Percentiles rank a stretch among this genome's conserved stretches.
These are phyloP conservation scores for Zizania latifolia DNA, from an alignment of 176 grass and related monocot species.

Conservation along the genomic window DNA sequence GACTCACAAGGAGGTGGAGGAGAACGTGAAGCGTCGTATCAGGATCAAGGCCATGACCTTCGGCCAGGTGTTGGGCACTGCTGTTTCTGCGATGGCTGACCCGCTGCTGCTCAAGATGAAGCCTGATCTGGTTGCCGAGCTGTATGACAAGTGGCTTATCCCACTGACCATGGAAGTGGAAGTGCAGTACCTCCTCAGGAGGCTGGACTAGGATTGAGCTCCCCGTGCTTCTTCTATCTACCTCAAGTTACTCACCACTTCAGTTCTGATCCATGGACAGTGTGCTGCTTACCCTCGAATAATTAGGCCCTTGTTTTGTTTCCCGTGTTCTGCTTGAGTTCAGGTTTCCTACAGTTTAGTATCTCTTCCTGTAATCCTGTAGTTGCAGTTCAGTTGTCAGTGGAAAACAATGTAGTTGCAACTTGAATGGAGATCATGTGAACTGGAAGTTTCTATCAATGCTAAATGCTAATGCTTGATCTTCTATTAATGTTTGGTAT, in stretches of 20 bases:
- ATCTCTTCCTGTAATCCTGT: too few relatives aligned
- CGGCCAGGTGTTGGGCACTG: constrained; percentile 33
- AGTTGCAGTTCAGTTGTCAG: too few relatives aligned
- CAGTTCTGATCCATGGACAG: neutral
- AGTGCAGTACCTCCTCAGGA: constrained; percentile 44
- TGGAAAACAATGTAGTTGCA: too few relatives aligned
- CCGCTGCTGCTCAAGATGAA: constrained; percentile 39
- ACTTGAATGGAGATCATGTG: too few relatives aligned
- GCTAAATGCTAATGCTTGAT: too few relatives aligned
- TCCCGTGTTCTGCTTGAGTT: too few relatives aligned
- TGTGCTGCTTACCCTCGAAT: too few relatives aligned
- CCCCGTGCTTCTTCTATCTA: neutral
- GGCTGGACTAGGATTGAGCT: constrained; percentile 55
- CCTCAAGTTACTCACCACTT: neutral
- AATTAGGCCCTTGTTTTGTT: too few relatives aligned
- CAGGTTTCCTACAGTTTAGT: too few relatives aligned
- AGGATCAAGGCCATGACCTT: constrained; percentile 40
- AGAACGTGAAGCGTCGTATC: constrained; percentile 28
- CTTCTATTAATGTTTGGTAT: too few relatives aligned
- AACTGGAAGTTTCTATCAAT: too few relatives aligned
- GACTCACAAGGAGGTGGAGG: constrained; percentile 40
- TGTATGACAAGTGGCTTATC: constrained; percentile 56
- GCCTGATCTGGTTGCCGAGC: constrained; percentile 29
- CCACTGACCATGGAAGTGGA: constrained; percentile 60
- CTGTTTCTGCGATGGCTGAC: neutral